Base-by-base conservation (phyloP, 805 yeast species). In the Saccharomycopsis selenospora region DNA sequence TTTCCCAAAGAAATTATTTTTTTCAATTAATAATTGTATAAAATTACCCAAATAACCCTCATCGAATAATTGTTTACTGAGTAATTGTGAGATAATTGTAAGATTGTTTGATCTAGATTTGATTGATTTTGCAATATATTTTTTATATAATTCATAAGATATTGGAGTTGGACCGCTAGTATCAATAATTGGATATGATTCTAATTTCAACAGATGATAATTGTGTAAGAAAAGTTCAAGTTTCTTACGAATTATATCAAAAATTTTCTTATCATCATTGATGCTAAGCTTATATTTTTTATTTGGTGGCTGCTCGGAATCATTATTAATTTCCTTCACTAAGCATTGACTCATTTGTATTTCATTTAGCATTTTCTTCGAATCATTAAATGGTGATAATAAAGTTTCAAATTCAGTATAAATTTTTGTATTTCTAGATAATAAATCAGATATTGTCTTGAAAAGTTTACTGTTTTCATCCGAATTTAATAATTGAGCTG, bases 21-120 rank as follows among this genome's bases (percentile, higher is more conserved):
- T 52, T 18, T 52, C 55, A 8, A 49, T 49, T 14, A 36, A 14
- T 14, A 40, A 11, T 23, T 52, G 55, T 4, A 49, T 11, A 22
- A 20, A 26, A 33, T 49, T 46, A 13, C 55, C 55, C 7, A 52
- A 14, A 5, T 36, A 17, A 29, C 41, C 47, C 25, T 52, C 53
- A 13, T 41, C 26, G 6, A 20, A n/a, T 4, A 45, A 13, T 20
- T 45, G 40, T n/a, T 26, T 36, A 18, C 18, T 28, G 30, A 45
- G 48, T 13, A 45, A 11, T 17, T 38, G 25, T 14, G 30, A 40
- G n/a, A 48, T 33, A 2, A 5, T 33, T n/a, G 14, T 28, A 43
- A 51, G 30, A 14, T 24, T 36, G 14, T 42, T 27, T 11, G 49
- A 45, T 28, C 54, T 17, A 10, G 24, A 14, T 40, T 51, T 48